Conservation (phyloP, 306 rosid species). For the Medicago arabica region DNA sequence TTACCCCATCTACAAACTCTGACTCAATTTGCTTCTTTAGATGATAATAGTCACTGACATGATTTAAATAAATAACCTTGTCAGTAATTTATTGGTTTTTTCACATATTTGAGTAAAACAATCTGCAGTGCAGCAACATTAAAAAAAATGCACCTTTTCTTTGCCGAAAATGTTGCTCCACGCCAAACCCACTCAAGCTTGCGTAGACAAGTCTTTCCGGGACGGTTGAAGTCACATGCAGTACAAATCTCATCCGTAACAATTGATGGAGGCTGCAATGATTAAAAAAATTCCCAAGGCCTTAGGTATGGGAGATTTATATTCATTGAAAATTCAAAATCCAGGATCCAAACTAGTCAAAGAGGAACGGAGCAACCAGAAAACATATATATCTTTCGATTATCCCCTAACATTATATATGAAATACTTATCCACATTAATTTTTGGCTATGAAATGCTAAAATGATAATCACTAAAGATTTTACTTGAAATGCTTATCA, state of each 20-base stretch:
- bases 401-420: conserved; percentile 7
- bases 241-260: conserved; percentile 97
- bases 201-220: conserved; percentile 93
- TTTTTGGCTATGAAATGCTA: conserved; percentile 7
- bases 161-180: conserved; percentile 89
- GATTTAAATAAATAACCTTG: conserved; percentile 36
- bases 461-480: background rate
- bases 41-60: conserved; percentile 87
- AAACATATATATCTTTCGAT: conserved; percentile 33
- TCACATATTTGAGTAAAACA: conserved; percentile 31
- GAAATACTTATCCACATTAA: conserved; percentile 21
- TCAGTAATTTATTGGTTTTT: conserved; percentile 44
- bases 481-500: background rate
- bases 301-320: conserved; percentile 26
- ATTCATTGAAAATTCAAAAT: conserved; percentile 34
- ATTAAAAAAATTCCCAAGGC: conserved; percentile 32
- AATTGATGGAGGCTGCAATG: conserved; percentile 88
- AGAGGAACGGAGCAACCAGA: conserved; percentile 26
- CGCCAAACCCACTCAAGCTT: conserved; percentile 99
- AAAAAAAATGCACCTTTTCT: conserved; percentile 67
- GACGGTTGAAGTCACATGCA: conserved; percentile 98
- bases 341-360: conserved; percentile 24
- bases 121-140: conserved; percentile 16
- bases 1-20: conserved; percentile 72
- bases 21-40: conserved; percentile 95